Conservation (phyloP, 176 grass and related monocot species). For the Areca catechu region DNA sequence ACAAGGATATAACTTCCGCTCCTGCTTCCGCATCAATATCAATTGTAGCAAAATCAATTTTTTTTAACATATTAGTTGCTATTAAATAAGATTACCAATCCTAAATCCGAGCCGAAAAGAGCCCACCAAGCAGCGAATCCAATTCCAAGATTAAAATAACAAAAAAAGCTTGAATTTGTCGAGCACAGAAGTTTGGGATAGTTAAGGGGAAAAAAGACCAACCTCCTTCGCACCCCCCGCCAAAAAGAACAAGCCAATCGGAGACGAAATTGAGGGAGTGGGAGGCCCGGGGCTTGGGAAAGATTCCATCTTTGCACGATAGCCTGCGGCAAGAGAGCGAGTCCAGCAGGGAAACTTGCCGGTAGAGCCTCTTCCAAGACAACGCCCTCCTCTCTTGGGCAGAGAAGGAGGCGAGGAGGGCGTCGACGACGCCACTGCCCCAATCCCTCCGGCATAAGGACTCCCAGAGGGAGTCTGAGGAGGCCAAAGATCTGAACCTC, state of each 20-base stretch:
- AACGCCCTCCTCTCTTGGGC: constrained; percentile 15
- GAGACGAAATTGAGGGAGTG: constrained; percentile 86
- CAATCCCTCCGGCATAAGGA: constrained; percentile 71
- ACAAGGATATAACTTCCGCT: too few species aligned
- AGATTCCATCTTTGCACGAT: constrained; percentile 27
- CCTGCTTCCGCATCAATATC: too few species aligned
- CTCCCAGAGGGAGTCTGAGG: constrained; percentile 81
- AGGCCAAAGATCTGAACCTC: constrained; percentile 9
- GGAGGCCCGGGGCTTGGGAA: constrained; percentile 65
- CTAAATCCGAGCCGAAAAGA: too few species aligned
- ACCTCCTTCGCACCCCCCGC: constrained; percentile 98
- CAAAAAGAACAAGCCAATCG: constrained; percentile 71
- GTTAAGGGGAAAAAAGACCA: not conserved
- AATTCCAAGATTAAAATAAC: too few species aligned
- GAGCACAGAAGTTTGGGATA: too few species aligned
- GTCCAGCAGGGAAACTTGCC: constrained; percentile 37
- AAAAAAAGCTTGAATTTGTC: too few species aligned
- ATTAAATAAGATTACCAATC: too few species aligned
- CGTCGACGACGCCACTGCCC: constrained; percentile 32
- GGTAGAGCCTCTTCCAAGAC: constrained; percentile 62
- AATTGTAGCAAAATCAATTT: too few species aligned
- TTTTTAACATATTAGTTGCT: too few species aligned
- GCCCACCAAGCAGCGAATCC: too few species aligned
- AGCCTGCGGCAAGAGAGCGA: constrained; percentile 46
- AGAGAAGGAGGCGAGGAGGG: constrained; percentile 30